Evolutionary conservation across 1,284 basidiomycete species (phyloP).

Genomic region (Cryptococcus sp.): DNA sequence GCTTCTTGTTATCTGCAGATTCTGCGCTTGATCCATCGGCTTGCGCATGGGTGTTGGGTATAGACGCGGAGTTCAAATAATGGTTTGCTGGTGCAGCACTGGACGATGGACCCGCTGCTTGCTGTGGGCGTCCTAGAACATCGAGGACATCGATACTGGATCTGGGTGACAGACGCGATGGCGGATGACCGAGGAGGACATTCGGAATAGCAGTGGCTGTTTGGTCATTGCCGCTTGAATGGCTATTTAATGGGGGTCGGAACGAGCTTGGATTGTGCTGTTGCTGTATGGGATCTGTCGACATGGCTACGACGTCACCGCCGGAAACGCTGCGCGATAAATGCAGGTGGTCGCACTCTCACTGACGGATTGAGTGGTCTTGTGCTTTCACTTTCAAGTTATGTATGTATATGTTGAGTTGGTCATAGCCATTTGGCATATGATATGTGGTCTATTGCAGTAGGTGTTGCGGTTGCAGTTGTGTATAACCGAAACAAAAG

Average conservation of each 20-base stretch:
- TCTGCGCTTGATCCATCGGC: not conserved
- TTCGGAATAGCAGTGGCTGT: not conserved
- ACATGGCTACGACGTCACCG: too few relatives aligned
- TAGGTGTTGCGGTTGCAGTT: too few relatives aligned
- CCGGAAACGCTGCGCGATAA: too few relatives aligned
- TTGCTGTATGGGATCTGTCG: not conserved
- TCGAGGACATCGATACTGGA: constrained; percentile 18
- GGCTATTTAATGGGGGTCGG: not conserved
- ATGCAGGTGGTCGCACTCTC: too few relatives aligned
- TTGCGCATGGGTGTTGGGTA: not conserved
- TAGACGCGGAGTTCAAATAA: too few relatives aligned
- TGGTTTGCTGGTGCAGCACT: too few relatives aligned
- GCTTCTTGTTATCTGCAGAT: constrained; percentile 8
- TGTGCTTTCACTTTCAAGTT: too few relatives aligned
- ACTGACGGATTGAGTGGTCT: too few relatives aligned
- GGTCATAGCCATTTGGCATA: too few relatives aligned
- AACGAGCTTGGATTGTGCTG: not conserved
- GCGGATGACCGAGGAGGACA: constrained; percentile 25
- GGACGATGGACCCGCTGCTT: not conserved
- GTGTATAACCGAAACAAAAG: too few relatives aligned
- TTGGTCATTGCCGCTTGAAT: not conserved
- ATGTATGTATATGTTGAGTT: too few relatives aligned
- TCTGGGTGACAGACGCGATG: constrained; percentile 39
- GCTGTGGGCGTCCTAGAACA: constrained; percentile 3
- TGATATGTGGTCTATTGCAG: too few relatives aligned